Conservation (phyloP, 345 rosid species). For the Noccaea caerulescens region DNA sequence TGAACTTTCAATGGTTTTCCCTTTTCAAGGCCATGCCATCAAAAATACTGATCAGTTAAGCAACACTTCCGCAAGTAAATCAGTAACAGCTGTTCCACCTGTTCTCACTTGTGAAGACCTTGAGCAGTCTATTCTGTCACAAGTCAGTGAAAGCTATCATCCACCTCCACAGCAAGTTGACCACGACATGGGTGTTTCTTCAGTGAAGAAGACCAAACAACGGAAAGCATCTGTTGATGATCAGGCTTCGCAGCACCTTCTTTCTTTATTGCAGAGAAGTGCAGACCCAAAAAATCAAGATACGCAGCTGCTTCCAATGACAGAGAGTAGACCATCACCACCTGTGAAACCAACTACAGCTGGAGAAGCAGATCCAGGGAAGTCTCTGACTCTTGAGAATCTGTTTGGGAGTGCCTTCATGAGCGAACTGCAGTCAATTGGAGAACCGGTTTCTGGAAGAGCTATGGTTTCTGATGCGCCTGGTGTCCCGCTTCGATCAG, state of each 20-base stretch:
- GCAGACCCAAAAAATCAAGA: constrained; percentile 45
- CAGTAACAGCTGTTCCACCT: constrained; percentile 53
- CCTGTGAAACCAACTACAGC: constrained; percentile 39
- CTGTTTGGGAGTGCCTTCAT: constrained; percentile 96
- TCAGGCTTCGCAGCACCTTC: constrained; percentile 86
- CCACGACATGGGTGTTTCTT: constrained; percentile 46
- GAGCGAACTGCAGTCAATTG: constrained; percentile 85
- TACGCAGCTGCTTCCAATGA: constrained; percentile 32
- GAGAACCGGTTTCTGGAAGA: constrained; percentile 59
- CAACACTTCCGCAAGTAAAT: constrained; percentile 39
- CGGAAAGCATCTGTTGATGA: constrained; percentile 54
- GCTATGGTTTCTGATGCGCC: constrained; percentile 51
- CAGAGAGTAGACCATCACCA: constrained; percentile 44
- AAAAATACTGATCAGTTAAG: constrained; percentile 45
- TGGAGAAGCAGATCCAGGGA: constrained; percentile 52
- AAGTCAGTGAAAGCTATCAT: constrained; percentile 53
- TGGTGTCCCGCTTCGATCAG: constrained; percentile 44
- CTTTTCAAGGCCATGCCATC: constrained; percentile 49
- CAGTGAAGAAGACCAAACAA: constrained; percentile 47
- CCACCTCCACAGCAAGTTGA: constrained; percentile 46
- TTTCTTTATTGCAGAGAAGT: constrained; percentile 77
- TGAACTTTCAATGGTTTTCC: constrained; percentile 42
- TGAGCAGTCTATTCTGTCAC: constrained; percentile 88
- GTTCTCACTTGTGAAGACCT: constrained; percentile 99
- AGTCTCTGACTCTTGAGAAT: constrained; percentile 82